Percentiles rank a stretch among this genome's conserved stretches.
These are phyloP conservation scores for Adansonia digitata DNA, from an alignment of 345 rosid genomes.

Conservation along the genomic window DNA sequence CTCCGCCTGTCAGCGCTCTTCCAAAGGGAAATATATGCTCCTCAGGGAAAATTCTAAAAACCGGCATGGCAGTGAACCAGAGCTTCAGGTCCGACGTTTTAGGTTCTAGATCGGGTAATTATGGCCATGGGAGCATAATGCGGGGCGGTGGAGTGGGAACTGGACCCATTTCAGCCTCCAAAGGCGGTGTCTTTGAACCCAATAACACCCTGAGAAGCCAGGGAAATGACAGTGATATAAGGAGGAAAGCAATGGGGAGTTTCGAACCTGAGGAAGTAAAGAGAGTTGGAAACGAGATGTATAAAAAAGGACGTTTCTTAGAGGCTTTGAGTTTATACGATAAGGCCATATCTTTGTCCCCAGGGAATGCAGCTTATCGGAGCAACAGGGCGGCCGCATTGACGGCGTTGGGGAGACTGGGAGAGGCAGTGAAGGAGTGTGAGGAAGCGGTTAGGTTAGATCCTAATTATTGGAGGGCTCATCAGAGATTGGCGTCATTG, in stretches of 20 bases:
- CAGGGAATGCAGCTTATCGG: conserved; percentile 63
- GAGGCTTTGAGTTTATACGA: conserved; percentile 85
- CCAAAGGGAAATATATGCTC: conserved; percentile 87
- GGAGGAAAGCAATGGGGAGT: conserved; percentile 15
- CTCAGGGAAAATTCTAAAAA: conserved; percentile 61
- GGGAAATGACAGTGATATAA: conserved; percentile 14
- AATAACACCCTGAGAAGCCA: background rate
- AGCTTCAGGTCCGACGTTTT: conserved; percentile 54
- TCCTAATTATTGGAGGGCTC: conserved; percentile 72
- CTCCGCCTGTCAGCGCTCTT: conserved; percentile 49
- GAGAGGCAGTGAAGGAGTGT: conserved; percentile 77
- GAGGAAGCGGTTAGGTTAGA: conserved; percentile 77
- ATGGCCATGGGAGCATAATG: conserved; percentile 88
- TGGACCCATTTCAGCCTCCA: background rate
- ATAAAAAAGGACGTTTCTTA: conserved; percentile 56
- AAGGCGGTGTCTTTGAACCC: background rate
- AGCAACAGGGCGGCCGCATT: conserved; percentile 83
- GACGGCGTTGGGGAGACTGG: conserved; percentile 53
- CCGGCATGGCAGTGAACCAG: conserved; percentile 49
- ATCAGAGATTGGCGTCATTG: conserved; percentile 75
- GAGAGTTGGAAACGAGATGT: conserved; percentile 70
- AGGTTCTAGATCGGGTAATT: conserved; percentile 67
- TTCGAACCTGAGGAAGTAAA: conserved; percentile 69
- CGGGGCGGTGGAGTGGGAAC: conserved; percentile 33
- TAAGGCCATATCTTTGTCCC: conserved; percentile 64